Percentiles rank a stretch among this genome's conserved stretches.
Conservation (phyloP, 345 rosid genomes). For the Eucalyptus erythrocorys region DNA sequence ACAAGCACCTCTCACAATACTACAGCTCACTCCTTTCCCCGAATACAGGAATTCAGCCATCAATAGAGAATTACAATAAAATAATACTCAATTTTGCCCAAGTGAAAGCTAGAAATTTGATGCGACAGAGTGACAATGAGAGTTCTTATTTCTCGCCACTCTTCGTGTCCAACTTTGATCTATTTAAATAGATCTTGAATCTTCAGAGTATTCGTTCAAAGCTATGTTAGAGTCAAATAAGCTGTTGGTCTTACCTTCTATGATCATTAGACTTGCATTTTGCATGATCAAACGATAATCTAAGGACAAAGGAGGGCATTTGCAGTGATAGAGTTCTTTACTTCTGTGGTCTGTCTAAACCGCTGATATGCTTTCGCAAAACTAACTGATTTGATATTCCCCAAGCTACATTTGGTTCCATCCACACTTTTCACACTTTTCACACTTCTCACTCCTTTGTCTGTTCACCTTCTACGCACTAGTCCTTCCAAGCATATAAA, state of each 20-base stretch:
- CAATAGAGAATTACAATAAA: not conserved
- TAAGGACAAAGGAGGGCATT: not conserved
- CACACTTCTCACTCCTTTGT: no score
- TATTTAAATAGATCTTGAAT: not conserved
- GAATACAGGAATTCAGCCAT: not conserved
- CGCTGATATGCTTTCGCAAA: not conserved
- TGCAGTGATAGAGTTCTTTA: not conserved
- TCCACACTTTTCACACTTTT: no score
- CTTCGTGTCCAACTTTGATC: not conserved
- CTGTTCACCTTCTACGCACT: no score
- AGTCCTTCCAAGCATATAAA: no score
- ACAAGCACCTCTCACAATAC: not conserved
- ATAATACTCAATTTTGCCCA: not conserved
- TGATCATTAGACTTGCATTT: not conserved
- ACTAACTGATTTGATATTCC: not conserved
- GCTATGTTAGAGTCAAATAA: not conserved
- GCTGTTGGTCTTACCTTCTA: no score
- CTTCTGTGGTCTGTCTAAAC: rapidly evolving
- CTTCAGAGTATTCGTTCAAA: not conserved
- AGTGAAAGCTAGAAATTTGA: not conserved
- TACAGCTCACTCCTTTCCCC: not conserved
- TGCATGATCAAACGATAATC: not conserved
- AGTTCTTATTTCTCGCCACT: not conserved
- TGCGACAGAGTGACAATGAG: not conserved
- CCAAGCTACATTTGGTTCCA: no score